phyloP scores from a whole-genome alignment of 1,284 basidiomycete species.

The Paramarasmius palmivorus region DNA sequence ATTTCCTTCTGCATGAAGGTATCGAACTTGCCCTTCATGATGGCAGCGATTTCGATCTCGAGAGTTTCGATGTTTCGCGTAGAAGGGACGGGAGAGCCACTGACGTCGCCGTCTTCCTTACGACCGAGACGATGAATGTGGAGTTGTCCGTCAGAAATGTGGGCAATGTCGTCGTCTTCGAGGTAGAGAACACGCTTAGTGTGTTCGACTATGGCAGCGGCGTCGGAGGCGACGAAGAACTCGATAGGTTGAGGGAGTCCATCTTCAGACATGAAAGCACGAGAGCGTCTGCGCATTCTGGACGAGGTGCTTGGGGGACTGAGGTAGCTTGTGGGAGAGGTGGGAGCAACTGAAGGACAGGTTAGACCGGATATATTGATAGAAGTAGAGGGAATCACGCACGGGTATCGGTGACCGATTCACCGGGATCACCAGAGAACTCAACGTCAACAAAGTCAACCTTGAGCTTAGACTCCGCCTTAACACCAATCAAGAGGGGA shows the following conservation, averaged over 20 bases:
- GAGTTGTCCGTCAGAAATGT: constrained; percentile 95
- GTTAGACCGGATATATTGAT: constrained; percentile 3
- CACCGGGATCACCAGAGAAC: constrained; percentile 75
- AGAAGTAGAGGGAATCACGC: constrained; percentile 30
- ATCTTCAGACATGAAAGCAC: constrained; percentile 98
- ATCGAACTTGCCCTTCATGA: constrained; percentile 99
- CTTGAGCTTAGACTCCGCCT: constrained; percentile 99
- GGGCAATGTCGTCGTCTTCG: constrained; percentile 99
- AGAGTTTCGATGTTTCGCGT: constrained; percentile 98
- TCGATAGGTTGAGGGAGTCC: constrained; percentile 99
- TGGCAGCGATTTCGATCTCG: constrained; percentile 98
- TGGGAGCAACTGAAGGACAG: constrained; percentile 44
- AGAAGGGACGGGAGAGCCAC: constrained; percentile 55
- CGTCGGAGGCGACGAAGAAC: constrained; percentile 99
- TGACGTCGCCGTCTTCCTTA: constrained; percentile 64
- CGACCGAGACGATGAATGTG: constrained; percentile 98
- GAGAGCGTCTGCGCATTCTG: constrained; percentile 95
- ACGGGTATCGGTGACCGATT: constrained; percentile 60
- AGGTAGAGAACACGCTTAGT: constrained; percentile 99
- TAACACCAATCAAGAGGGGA: constrained; percentile 96
- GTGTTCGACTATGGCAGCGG: constrained; percentile 96
- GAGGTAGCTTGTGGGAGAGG: constrained; percentile 63
- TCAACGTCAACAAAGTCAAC: constrained; percentile 99
- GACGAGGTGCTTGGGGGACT: constrained; percentile 73
- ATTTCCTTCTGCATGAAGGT: constrained; percentile 99